A percentile compares a stretch with the other conserved stretches of the same genome.
phyloP scores from a whole-genome alignment of 73 alveolate species.

The Paramecium octaurelia region DNA sequence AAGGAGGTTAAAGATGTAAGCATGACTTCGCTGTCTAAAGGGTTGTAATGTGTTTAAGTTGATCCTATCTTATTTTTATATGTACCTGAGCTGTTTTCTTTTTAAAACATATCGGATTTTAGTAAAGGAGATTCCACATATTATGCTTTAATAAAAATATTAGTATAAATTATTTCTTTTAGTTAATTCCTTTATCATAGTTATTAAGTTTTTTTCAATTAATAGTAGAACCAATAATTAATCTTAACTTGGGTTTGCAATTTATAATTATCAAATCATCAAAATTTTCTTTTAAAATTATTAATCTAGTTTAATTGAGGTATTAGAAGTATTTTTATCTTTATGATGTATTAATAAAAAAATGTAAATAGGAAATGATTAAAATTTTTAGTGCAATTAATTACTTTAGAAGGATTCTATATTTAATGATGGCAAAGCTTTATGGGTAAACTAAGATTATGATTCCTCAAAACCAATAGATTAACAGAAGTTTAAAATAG shows the following conservation, averaged over 20 bases:
- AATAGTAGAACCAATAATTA: background rate
- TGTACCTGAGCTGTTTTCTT: background rate
- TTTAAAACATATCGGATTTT: background rate
- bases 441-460: background rate
- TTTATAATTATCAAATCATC: background rate
- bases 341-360: conserved; percentile 2
- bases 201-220: background rate
- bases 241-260: background rate
- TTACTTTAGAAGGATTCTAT: background rate
- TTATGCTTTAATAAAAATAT: background rate
- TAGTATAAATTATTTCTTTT: background rate
- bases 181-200: background rate
- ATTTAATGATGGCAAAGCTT: background rate
- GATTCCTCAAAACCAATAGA: background rate
- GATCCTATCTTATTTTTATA: background rate
- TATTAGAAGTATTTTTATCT: background rate
- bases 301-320: background rate
- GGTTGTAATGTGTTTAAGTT: background rate
- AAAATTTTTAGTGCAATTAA: background rate
- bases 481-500: background rate
- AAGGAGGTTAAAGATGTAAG: background rate
- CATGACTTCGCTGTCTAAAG: background rate
- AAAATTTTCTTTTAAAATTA: background rate
- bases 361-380: background rate
- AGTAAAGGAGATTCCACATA: background rate